A percentile compares a stretch with the other conserved stretches of the same genome.
Conservation (phyloP, 2,329 filamentous ascomycete species). For the Pseudogymnoascus sp. region DNA sequence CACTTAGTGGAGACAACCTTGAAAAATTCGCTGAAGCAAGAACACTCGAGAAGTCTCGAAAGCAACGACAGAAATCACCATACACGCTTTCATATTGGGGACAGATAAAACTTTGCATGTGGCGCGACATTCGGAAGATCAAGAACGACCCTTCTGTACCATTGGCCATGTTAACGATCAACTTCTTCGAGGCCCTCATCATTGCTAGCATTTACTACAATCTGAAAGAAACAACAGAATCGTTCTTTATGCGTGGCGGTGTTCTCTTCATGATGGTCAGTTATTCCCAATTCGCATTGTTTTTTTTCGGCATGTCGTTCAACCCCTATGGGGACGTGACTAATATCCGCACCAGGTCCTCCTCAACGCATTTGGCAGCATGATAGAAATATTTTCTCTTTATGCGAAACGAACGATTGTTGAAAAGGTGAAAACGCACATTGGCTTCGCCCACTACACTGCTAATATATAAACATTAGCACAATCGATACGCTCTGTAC, state of each 20-base stretch:
- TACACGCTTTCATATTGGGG: slow-evolving; percentile 38
- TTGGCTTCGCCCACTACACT: neutral
- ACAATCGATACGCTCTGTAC: slow-evolving; percentile 77
- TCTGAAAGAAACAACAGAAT: slow-evolving; percentile 11
- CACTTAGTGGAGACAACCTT: slow-evolving; percentile 31
- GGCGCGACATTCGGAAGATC: slow-evolving; percentile 59
- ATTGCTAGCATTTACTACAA: slow-evolving; percentile 13
- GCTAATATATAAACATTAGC: slow-evolving; percentile 36
- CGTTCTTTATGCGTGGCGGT: slow-evolving; percentile 11
- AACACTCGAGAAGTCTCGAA: slow-evolving; percentile 49
- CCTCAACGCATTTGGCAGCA: slow-evolving; percentile 10
- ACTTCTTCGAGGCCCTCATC: slow-evolving; percentile 14
- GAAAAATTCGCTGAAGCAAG: slow-evolving; percentile 33
- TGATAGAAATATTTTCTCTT: slow-evolving; percentile 22
- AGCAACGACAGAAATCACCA: slow-evolving; percentile 70
- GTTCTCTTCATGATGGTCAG: slow-evolving; percentile 14
- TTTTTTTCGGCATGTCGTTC: neutral
- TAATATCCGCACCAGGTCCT: neutral
- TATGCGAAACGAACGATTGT: slow-evolving; percentile 32
- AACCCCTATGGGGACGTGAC: slow-evolving; percentile 29
- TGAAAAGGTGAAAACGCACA: slow-evolving; percentile 25
- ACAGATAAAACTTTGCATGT: slow-evolving; percentile 54
- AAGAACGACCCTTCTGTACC: slow-evolving; percentile 45
- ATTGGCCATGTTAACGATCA: slow-evolving; percentile 12
- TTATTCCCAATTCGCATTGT: slow-evolving; percentile 42